Evolutionary conservation across 176 grass and related monocot genomes (phyloP), one percentile per base, ranked within the genome.

Genomic region (Hyparrhenia diplandra): DNA sequence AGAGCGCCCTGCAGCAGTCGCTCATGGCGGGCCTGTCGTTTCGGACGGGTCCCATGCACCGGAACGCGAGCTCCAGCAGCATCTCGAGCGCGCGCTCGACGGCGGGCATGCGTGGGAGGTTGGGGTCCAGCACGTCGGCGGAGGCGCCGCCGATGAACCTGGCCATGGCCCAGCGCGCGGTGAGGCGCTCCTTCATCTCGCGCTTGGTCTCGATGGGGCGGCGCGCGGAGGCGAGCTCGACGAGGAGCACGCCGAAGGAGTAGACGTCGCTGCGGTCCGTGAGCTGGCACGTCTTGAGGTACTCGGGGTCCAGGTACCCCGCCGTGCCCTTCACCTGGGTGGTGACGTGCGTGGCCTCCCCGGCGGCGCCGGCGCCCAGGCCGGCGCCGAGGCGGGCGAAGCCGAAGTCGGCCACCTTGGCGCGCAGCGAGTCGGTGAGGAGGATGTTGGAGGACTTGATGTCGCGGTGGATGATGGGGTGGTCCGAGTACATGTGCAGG

Each of bases 401-500:
- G 11, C 96, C 96, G 76, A 98, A 98, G 80, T 98, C 96, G 55
- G 92, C 86, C 52, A 98, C 96, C 82, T 98, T 98, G 76, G 96
- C 96, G 29, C 92, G 92, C 2, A 98, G 80, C 25, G 90, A 95
- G 61, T 78, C 41, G 6, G 92, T 98, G 67, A 98, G 88, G 52
- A 98, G 88, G 83, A 99, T 93, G 86, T 99, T 99, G 31, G 97
- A 99, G 16, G 97, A 99, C 62, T 99, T 99, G 77, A 99, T 99
- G 87, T 99, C 97, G 74, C 97, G 87, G 91, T 99, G 97, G 85
- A 99, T 99, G 85, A 99, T 93, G 27, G 96, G 92, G 81, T 87
- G 79, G 82, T 95, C 92, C 0, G 92, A 61, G 82, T 95, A 98
- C 86, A 89, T 95, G 84, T 98, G 96, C 2, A 98, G 96, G 85